Conservation (phyloP, 176 grass and related monocot species). For the Hordeum marinum region DNA sequence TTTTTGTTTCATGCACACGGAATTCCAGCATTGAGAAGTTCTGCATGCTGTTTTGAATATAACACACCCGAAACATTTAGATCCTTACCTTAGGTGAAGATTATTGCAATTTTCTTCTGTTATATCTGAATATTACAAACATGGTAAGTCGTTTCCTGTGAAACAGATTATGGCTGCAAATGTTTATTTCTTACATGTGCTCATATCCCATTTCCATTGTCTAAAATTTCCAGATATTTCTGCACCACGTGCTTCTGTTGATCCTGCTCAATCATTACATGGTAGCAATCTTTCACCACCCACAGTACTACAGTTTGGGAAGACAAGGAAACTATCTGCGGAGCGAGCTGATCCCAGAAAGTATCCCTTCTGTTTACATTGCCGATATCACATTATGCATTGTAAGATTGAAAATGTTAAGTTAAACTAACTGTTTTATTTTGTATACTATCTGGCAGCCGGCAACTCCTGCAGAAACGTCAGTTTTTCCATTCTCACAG, state of each 20-base stretch:
- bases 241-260: constrained; percentile 63
- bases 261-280: constrained; percentile 58
- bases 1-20: not conserved
- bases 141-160: not conserved
- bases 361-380: constrained; percentile 40
- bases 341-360: constrained; percentile 95
- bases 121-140: not conserved
- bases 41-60: not conserved
- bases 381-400: constrained; percentile 9
- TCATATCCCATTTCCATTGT: constrained; percentile 3
- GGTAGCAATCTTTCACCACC: constrained; percentile 66
- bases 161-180: not conserved
- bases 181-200: not conserved
- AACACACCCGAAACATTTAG: not conserved
- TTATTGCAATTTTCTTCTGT: not conserved
- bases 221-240: constrained; percentile 30
- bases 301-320: constrained; percentile 87
- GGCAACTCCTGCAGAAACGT: constrained; percentile 80
- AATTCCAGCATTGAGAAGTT: not conserved
- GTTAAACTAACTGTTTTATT: constrained; percentile 20
- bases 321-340: constrained; percentile 82
- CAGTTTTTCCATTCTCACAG: constrained; percentile 99
- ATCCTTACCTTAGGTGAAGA: not conserved
- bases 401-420: constrained; percentile 1
- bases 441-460: constrained; percentile 53